phyloP scores from a whole-genome alignment of 306 rosid species.

The Quercus robur region DNA sequence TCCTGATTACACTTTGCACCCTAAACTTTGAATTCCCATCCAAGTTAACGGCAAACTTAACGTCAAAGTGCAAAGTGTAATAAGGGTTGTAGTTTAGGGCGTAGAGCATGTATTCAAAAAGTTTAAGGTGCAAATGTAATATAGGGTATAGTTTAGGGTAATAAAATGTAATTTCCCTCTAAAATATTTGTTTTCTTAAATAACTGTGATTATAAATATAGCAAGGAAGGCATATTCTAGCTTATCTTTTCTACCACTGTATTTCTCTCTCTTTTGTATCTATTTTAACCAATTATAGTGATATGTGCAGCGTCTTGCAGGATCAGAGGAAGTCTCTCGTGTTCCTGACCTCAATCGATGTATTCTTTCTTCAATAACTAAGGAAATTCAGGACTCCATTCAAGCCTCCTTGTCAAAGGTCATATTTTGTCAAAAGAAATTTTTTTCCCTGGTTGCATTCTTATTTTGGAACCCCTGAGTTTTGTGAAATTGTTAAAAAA shows the following conservation, averaged over 20 bases:
- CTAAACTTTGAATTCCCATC: no score
- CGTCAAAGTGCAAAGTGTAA: no score
- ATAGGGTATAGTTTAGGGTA: no score
- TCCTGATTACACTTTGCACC: no score
- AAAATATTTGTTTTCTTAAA: neutral
- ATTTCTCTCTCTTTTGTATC: constrained; percentile 10
- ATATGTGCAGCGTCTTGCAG: constrained; percentile 67
- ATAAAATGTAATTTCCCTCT: neutral
- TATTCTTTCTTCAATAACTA: constrained; percentile 33
- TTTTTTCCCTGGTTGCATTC: neutral
- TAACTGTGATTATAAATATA: neutral
- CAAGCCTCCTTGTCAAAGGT: constrained; percentile 58
- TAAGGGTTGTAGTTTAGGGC: no score
- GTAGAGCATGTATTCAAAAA: no score
- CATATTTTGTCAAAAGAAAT: constrained; percentile 8
- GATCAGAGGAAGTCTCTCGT: constrained; percentile 65
- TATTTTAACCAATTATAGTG: constrained; percentile 16
- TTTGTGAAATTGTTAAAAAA: neutral
- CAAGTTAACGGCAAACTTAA: no score
- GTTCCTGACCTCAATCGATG: constrained; percentile 39
- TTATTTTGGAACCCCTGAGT: neutral
- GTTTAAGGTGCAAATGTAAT: no score
- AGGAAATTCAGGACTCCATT: constrained; percentile 58
- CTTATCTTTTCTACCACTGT: constrained; percentile 8
- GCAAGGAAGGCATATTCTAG: constrained; percentile 14